Conservation (phyloP, 345 rosid genomes). For the Melaleuca alternifolia region DNA sequence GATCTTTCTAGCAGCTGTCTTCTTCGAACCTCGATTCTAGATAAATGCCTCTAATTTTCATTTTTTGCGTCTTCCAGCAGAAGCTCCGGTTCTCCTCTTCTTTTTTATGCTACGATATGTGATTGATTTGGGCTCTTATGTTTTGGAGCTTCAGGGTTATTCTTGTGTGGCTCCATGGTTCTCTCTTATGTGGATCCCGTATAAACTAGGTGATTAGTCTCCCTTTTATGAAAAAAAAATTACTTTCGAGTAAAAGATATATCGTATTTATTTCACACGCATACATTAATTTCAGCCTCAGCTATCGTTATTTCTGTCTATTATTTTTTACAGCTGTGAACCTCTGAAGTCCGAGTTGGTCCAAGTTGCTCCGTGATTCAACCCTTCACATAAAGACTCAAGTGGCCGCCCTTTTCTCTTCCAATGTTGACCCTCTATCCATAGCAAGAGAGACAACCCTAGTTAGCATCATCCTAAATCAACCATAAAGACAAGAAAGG, state of each 20-base stretch:
- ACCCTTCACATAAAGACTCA: background rate
- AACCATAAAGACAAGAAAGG: background rate
- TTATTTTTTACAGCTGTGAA: background rate
- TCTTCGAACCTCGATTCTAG: background rate
- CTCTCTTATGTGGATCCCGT: background rate
- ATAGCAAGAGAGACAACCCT: background rate
- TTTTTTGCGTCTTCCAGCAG: background rate
- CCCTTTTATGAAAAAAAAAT: background rate
- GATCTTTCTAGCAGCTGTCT: slow-evolving; percentile 6
- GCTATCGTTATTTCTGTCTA: background rate
- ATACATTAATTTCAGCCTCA: background rate
- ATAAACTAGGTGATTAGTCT: background rate
- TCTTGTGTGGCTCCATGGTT: background rate
- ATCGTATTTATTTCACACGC: background rate
- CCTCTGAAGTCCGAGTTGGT: background rate
- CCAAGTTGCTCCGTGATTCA: too few relatives aligned
- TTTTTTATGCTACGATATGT: background rate
- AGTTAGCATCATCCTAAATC: background rate
- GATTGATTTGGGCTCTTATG: background rate
- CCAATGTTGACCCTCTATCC: background rate
- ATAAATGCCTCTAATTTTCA: background rate
- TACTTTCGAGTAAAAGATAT: background rate
- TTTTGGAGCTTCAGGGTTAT: background rate
- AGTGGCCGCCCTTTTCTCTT: background rate
- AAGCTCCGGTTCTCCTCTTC: background rate